Conservation (phyloP, 2,329 filamentous ascomycete species). For the Diplodia scrobiculata region DNA sequence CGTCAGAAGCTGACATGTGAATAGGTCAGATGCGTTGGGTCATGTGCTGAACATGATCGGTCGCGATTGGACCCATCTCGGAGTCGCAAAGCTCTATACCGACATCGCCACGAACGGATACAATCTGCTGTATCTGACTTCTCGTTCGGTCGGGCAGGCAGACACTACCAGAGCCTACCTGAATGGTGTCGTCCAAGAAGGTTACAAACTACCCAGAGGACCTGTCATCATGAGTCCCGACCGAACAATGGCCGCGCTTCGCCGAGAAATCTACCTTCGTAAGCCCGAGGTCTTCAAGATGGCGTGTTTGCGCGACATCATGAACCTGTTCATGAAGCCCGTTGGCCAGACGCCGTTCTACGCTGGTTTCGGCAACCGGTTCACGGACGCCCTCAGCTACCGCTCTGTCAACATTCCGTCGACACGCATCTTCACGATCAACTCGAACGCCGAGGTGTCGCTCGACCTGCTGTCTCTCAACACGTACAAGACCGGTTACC, state of each 20-base stretch:
- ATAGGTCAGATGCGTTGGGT: constrained; percentile 78
- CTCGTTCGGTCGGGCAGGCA: constrained; percentile 87
- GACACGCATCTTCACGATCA: constrained; percentile 96
- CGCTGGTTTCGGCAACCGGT: constrained; percentile 92
- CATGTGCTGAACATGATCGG: constrained; percentile 97
- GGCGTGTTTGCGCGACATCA: constrained; percentile 93
- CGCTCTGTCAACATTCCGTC: constrained; percentile 93
- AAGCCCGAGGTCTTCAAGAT: constrained; percentile 99
- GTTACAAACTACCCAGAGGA: constrained; percentile 80
- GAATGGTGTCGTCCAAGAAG: constrained; percentile 84
- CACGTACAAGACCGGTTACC: constrained; percentile 94
- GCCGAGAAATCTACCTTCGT: constrained; percentile 88
- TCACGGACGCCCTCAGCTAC: constrained; percentile 95
- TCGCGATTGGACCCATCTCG: constrained; percentile 95
- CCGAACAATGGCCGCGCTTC: constrained; percentile 86
- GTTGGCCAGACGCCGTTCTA: constrained; percentile 81
- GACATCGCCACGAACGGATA: constrained; percentile 95
- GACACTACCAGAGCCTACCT: constrained; percentile 89
- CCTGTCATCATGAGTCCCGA: constrained; percentile 95
- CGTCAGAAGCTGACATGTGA: constrained; percentile 32
- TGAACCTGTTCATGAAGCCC: constrained; percentile 70
- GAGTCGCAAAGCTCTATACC: constrained; percentile 94
- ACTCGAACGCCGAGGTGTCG: constrained; percentile 93
- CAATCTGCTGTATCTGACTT: constrained; percentile 98
- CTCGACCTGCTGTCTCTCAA: constrained; percentile 87